phyloP scores from a whole-genome alignment of 495 filamentous ascomycete genomes.

The Astrocystis sublimbata region DNA sequence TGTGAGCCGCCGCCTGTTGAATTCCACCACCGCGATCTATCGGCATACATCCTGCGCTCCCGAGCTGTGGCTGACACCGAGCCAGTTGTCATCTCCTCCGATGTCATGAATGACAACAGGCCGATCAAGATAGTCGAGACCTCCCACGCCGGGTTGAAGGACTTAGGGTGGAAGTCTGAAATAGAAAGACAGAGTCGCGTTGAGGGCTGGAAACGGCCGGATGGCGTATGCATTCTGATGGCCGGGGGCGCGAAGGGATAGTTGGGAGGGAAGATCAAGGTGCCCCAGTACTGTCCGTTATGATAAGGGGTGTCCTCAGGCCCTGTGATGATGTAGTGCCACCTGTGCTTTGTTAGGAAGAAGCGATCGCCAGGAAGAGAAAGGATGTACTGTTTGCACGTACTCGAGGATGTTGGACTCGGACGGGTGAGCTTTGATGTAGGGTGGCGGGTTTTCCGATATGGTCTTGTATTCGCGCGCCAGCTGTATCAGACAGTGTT shows the following conservation, averaged over 20 bases:
- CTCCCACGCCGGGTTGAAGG: constrained; percentile 99
- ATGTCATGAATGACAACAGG: constrained; percentile 94
- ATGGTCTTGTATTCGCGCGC: constrained; percentile 93
- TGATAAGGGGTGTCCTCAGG: constrained; percentile 94
- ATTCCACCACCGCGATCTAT: constrained; percentile 92
- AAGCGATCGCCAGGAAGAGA: background rate
- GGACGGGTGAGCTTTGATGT: constrained; percentile 90
- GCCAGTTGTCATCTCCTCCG: constrained; percentile 98
- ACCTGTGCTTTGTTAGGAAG: constrained; percentile 53
- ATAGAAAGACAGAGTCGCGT: constrained; percentile 93
- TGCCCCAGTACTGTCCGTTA: constrained; percentile 97
- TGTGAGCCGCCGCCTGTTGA: constrained; percentile 89
- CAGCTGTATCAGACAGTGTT: constrained; percentile 54
- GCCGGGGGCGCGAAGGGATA: constrained; percentile 97
- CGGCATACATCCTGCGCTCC: constrained; percentile 77
- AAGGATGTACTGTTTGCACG: constrained; percentile 30
- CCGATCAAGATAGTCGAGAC: constrained; percentile 95
- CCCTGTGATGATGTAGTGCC: constrained; percentile 97
- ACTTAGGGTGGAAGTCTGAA: constrained; percentile 94
- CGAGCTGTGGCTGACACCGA: constrained; percentile 75
- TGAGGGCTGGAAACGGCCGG: constrained; percentile 89
- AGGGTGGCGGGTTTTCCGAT: constrained; percentile 87
- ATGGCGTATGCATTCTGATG: constrained; percentile 98
- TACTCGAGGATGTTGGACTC: constrained; percentile 94
- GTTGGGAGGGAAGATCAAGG: constrained; percentile 89